Percentiles rank a stretch among this genome's conserved stretches.
Evolutionary conservation across 1,139 yeast species (phyloP).

Genomic region (Diutina sp.): DNA sequence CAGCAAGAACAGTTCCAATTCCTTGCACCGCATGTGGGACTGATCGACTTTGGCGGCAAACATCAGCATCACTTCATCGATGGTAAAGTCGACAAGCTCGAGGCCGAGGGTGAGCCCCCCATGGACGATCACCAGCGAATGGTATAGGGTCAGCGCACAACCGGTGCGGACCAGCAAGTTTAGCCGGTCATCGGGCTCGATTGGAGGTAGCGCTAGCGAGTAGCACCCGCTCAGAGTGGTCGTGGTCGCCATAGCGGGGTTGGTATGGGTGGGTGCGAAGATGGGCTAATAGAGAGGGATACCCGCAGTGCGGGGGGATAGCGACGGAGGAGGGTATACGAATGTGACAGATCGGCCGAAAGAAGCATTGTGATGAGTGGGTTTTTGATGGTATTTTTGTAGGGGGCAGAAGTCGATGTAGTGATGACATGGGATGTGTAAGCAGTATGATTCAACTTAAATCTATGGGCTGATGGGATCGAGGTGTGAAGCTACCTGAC

Average conservation of each 20-base stretch:
- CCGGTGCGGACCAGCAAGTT: slow-evolving; percentile 54
- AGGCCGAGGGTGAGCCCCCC: slow-evolving; percentile 62
- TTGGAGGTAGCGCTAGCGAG: slow-evolving; percentile 32
- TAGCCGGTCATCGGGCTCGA: slow-evolving; percentile 30
- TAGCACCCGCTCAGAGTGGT: slow-evolving; percentile 40
- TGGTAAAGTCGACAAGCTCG: slow-evolving; percentile 24
- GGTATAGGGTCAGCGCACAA: slow-evolving; percentile 41
- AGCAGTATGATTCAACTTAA: background rate
- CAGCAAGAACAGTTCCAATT: slow-evolving; percentile 27
- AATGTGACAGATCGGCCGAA: background rate
- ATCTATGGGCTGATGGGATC: too few relatives aligned
- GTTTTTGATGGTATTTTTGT: too few relatives aligned
- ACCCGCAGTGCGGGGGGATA: background rate
- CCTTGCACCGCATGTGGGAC: slow-evolving; percentile 8
- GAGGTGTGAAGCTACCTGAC: background rate
- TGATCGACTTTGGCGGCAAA: slow-evolving; percentile 16
- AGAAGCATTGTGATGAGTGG: background rate
- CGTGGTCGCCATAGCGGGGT: background rate
- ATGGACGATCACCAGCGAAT: slow-evolving; percentile 46
- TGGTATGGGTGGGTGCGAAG: background rate
- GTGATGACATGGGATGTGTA: background rate
- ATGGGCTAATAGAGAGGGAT: background rate
- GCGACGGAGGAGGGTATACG: background rate
- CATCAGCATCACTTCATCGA: slow-evolving; percentile 15
- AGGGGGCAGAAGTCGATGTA: too few relatives aligned